These are phyloP conservation scores for Pterothamnion heteromorphum DNA, from an alignment of 31 red algal species.

Conservation along the genomic window DNA sequence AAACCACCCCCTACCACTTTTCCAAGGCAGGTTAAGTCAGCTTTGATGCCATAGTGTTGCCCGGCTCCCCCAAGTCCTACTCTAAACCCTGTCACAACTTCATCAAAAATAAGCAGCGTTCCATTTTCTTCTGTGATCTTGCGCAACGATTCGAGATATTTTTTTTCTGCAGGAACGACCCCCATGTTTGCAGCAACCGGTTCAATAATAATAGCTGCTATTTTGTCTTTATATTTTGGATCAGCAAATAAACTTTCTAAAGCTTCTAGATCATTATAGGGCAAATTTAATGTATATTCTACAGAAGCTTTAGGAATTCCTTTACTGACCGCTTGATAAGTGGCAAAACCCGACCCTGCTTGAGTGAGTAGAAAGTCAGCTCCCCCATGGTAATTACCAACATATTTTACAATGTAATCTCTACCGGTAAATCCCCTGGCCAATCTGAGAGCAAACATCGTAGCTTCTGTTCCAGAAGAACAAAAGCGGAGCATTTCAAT, in stretches of 20 bases:
- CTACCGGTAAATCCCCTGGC: constrained; percentile 95
- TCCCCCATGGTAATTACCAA: constrained; percentile 98
- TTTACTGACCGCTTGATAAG: constrained; percentile 89
- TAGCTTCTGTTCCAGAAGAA: constrained; percentile 98
- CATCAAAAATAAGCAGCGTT: constrained; percentile 96
- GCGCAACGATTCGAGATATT: constrained; percentile 81
- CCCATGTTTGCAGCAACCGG: constrained; percentile 98
- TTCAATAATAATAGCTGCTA: constrained; percentile 97
- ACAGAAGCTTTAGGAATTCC: constrained; percentile 84
- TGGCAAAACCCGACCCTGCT: constrained; percentile 86
- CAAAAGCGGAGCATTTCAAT: constrained; percentile 98
- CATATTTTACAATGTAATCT: constrained; percentile 94
- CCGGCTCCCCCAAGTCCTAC: constrained; percentile 90
- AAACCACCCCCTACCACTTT: constrained; percentile 99
- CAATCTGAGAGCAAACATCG: constrained; percentile 88
- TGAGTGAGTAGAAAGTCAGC: constrained; percentile 96
- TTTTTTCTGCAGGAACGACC: constrained; percentile 80
- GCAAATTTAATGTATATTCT: constrained; percentile 75
- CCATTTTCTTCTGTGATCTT: constrained; percentile 81
- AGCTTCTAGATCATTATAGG: constrained; percentile 95
- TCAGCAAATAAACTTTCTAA: constrained; percentile 74
- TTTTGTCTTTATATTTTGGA: constrained; percentile 68
- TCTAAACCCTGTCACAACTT: constrained; percentile 99
- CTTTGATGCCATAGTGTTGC: constrained; percentile 87
- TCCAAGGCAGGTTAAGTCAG: constrained; percentile 96